Conservation (phyloP, 2,329 filamentous ascomycete species). For the Fusarium foetens region DNA sequence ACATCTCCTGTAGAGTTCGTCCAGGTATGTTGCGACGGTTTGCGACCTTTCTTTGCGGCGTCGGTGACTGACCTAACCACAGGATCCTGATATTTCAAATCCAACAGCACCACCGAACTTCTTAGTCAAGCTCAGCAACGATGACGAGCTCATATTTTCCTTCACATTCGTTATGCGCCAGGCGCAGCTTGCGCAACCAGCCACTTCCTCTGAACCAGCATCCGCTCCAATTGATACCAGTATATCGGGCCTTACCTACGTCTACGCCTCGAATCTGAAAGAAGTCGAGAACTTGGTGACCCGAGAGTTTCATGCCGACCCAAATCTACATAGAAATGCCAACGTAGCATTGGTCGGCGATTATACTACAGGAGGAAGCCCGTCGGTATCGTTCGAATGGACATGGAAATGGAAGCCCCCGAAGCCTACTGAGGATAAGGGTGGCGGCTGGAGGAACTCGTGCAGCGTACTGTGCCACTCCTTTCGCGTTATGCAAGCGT, state of each 20-base stretch:
- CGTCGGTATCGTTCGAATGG: constrained; percentile 92
- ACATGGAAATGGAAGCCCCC: constrained; percentile 97
- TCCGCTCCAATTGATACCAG: constrained; percentile 71
- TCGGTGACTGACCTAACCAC: constrained; percentile 30
- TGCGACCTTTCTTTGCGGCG: constrained; percentile 30
- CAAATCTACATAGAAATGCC: constrained; percentile 95
- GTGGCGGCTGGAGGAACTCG: constrained; percentile 93
- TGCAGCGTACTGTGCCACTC: constrained; percentile 74
- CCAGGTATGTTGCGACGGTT: constrained; percentile 70
- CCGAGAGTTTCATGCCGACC: constrained; percentile 94
- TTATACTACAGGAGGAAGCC: constrained; percentile 82
- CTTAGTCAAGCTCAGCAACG: constrained; percentile 85
- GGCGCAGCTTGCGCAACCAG: constrained; percentile 53
- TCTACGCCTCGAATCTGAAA: constrained; percentile 84
- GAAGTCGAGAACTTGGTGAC: constrained; percentile 96
- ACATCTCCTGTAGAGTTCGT: constrained; percentile 86
- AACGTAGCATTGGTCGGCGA: constrained; percentile 97
- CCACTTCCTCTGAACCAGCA: constrained; percentile 59
- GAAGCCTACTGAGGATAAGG: constrained; percentile 80
- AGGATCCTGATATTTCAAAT: constrained; percentile 79
- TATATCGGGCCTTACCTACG: constrained; percentile 90
- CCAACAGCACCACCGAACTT: constrained; percentile 71
- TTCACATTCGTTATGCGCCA: constrained; percentile 87
- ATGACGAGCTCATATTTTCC: constrained; percentile 91
- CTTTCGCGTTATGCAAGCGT: neutral